Conservation (phyloP, 768 basidiomycete species). For the Boletus barrowsii region DNA sequence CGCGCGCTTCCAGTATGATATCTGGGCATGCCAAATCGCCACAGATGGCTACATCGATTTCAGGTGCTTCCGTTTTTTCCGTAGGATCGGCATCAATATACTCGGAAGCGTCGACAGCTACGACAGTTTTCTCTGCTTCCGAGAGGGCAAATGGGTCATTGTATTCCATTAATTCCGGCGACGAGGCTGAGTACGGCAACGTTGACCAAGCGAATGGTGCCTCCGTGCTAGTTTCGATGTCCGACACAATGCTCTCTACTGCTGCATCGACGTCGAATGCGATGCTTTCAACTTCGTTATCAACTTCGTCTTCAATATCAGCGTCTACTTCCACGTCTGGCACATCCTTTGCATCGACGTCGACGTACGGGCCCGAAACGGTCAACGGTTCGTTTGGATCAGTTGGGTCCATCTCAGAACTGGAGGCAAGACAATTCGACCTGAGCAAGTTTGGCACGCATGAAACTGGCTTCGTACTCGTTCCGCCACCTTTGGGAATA, state of each 20-base stretch:
- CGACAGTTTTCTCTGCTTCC: conserved; percentile 15
- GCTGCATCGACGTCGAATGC: neutral
- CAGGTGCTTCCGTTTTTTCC: conserved; percentile 28
- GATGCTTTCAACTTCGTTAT: conserved; percentile 11
- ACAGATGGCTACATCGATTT: conserved; percentile 23
- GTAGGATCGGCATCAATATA: conserved; percentile 25
- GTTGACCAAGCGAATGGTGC: conserved; percentile 2
- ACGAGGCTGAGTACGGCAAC: conserved; percentile 8
- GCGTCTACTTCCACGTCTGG: conserved; percentile 10
- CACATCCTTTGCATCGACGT: conserved; percentile 13
- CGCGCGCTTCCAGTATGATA: neutral
- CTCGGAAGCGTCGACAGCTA: conserved; percentile 28
- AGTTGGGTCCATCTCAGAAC: conserved; percentile 22
- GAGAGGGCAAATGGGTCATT: conserved; percentile 12
- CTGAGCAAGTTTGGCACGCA: conserved; percentile 6
- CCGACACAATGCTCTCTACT: neutral
- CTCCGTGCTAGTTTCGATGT: conserved; percentile 5
- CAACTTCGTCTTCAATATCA: conserved; percentile 16
- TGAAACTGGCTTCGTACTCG: conserved; percentile 19
- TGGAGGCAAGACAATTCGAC: conserved; percentile 20
- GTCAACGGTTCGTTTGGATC: conserved; percentile 13
- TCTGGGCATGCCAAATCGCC: conserved; percentile 19
- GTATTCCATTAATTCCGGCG: conserved; percentile 6
- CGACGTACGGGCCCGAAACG: conserved; percentile 14
- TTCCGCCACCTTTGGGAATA: conserved; percentile 22